These are phyloP conservation scores for Ophiocordyceps robertsii DNA, from an alignment of 2,329 filamentous ascomycete genomes.

Conservation along the genomic window DNA sequence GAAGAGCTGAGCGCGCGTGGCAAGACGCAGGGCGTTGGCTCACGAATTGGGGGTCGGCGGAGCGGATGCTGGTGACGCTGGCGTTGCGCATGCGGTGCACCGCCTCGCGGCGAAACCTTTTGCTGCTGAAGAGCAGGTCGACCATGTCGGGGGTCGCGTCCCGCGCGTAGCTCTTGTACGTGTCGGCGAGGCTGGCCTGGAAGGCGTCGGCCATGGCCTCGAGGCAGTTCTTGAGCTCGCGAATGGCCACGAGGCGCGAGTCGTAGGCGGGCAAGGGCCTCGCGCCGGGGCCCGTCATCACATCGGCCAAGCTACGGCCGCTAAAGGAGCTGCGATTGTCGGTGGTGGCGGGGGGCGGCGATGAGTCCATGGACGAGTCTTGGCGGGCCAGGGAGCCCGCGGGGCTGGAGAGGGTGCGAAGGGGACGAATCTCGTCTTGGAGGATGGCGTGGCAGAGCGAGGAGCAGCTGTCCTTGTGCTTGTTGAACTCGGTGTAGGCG, in stretches of 20 bases:
- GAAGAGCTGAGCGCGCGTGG: constrained; percentile 3
- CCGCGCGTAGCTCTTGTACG: constrained; percentile 31
- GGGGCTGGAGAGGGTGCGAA: constrained; percentile 7
- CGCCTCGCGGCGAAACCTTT: constrained; percentile 24
- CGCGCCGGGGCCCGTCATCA: constrained; percentile 12
- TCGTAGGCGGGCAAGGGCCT: constrained; percentile 13
- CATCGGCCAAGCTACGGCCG: constrained; percentile 19
- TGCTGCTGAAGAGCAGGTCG: constrained; percentile 27
- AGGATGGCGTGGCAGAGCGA: constrained; percentile 26
- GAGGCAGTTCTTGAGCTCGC: constrained; percentile 30
- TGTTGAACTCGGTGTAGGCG: constrained; percentile 29
- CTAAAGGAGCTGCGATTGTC: constrained; percentile 25
- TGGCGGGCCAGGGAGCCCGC: constrained; percentile 12
- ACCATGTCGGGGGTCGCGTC: constrained; percentile 28
- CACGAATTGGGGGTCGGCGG: constrained; percentile 29
- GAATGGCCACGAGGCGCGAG: constrained; percentile 23
- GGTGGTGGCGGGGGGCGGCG: constrained; percentile 12
- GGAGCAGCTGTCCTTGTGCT: constrained; percentile 24
- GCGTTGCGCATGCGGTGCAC: constrained; percentile 32
- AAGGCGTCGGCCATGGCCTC: constrained; percentile 27
- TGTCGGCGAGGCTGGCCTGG: constrained; percentile 25
- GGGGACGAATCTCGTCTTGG: constrained; percentile 23
- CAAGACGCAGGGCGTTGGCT: constrained; percentile 2
- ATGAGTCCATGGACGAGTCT: constrained; percentile 15
- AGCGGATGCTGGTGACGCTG: constrained; percentile 27